Percentiles rank a stretch among this genome's conserved stretches.
Conservation (phyloP, 202 grass and related monocot genomes). For the Panicum virgatum region DNA sequence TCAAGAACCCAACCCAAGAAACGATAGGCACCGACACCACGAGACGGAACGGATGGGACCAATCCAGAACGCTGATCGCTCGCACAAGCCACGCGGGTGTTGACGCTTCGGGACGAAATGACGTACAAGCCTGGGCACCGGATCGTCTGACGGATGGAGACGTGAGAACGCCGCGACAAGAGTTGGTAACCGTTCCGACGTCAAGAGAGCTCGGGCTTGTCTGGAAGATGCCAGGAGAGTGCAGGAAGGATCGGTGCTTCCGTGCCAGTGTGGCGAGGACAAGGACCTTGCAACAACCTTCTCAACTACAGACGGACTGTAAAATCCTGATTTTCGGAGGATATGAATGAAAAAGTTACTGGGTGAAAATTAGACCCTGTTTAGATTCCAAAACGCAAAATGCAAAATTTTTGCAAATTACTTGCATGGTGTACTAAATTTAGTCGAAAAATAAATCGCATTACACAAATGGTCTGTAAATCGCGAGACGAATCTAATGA, state of each 20-base stretch:
- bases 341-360: background rate
- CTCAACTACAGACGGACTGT: background rate
- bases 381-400: no score
- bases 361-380: no score
- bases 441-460: no score
- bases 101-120: background rate
- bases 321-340: background rate
- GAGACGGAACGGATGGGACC: no score
- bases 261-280: background rate
- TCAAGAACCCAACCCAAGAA: background rate
- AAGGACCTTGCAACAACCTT: background rate
- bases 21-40: slow-evolving; percentile 18
- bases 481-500: no score
- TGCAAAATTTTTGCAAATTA: no score
- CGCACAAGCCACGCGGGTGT: background rate
- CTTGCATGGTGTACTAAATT: no score
- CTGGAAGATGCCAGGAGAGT: background rate
- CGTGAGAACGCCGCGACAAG: background rate
- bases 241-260: background rate
- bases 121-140: background rate
- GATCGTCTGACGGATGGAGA: background rate
- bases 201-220: background rate
- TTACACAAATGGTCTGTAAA: no score
- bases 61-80: background rate
- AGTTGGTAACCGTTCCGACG: background rate